phyloP scores from a whole-genome alignment of 108 stramenopile genomes.

The Pseudonitzschia multiseries region DNA sequence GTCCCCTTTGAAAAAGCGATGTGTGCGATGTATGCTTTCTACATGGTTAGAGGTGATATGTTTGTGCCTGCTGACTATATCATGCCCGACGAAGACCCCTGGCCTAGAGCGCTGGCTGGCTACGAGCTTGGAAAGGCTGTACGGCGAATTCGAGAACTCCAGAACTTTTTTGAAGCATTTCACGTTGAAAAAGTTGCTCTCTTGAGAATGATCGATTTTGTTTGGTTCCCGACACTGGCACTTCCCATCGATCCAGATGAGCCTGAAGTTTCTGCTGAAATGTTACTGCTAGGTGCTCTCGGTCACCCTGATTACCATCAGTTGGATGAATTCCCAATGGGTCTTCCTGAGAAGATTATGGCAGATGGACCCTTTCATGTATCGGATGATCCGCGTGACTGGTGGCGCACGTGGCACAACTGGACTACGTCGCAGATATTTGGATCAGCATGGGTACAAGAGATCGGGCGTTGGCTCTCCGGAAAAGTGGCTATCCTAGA shows the following conservation, averaged over 20 bases:
- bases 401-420: slow-evolving; percentile 73
- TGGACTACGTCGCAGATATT: slow-evolving; percentile 77
- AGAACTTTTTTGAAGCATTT: slow-evolving; percentile 83
- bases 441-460: slow-evolving; percentile 32
- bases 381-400: slow-evolving; percentile 48
- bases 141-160: slow-evolving; percentile 69
- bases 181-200: slow-evolving; percentile 84
- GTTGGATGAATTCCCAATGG: slow-evolving; percentile 63
- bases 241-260: slow-evolving; percentile 74
- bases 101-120: slow-evolving; percentile 84
- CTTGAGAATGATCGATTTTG: slow-evolving; percentile 82
- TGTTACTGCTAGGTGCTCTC: slow-evolving; percentile 52
- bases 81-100: slow-evolving; percentile 91
- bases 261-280: slow-evolving; percentile 58
- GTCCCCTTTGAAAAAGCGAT: slow-evolving; percentile 90
- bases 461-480: slow-evolving; percentile 50
- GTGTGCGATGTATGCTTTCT: slow-evolving; percentile 81
- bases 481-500: slow-evolving; percentile 60
- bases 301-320: slow-evolving; percentile 79
- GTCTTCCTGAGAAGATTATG: slow-evolving; percentile 66
- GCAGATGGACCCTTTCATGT: slow-evolving; percentile 75
- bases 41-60: slow-evolving; percentile 86
- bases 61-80: slow-evolving; percentile 78
- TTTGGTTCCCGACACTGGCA: slow-evolving; percentile 83
- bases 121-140: slow-evolving; percentile 84